Base-by-base conservation (phyloP, 2,329 filamentous ascomycete species). In the Ophiocordyceps unilateralis region DNA sequence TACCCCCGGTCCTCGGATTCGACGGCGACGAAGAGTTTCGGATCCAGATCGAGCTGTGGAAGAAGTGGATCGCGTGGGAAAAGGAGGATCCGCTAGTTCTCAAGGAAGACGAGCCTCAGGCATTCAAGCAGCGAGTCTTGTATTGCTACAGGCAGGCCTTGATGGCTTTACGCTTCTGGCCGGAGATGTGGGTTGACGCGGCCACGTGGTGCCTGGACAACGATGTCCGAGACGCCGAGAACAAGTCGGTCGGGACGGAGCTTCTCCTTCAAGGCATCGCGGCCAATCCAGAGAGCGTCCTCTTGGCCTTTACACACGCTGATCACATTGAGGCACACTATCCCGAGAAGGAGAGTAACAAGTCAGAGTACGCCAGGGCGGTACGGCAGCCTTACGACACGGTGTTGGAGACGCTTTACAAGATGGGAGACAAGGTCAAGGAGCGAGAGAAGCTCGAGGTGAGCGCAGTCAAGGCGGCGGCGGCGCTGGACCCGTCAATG, bases 101-200 rank as follows among this genome's bases (percentile, higher is more conserved):
- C 43, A 83, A 84, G 55, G 71, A 80, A 2, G 88, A 96, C 43
- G 88, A 96, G 51, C 68, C 74, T 4, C 72, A 77, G 42, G 71
- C 75, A 7, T 91, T 81, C 61, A 82, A 81, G 50, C 74, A 82
- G 50, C 80, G 91, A 36, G 75, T 96, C 37, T 61, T 95, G 8
- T 93, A 93, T 59, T 81, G 85, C 49, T 96, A 94, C 68, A 91
- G 87, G 58, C 89, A 95, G 58, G 86, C 89, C 5, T 66, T 93
- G 40, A 94, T 95, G 83, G 81, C 87, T 4, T 66, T 98, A 44
- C 79, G 88, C 41, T 98, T 96, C 62, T 91, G 89, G 76, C 88
- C 91, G 4, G 84, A 93, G 57, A 79, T 95, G 51, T 98, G 91
- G 91, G 88, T 87, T 41, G 87, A 95, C 46, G 89, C 87, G 10